Evolutionary conservation across 495 filamentous ascomycete species (phyloP).

Genomic region (Cercophora newfieldiana): DNA sequence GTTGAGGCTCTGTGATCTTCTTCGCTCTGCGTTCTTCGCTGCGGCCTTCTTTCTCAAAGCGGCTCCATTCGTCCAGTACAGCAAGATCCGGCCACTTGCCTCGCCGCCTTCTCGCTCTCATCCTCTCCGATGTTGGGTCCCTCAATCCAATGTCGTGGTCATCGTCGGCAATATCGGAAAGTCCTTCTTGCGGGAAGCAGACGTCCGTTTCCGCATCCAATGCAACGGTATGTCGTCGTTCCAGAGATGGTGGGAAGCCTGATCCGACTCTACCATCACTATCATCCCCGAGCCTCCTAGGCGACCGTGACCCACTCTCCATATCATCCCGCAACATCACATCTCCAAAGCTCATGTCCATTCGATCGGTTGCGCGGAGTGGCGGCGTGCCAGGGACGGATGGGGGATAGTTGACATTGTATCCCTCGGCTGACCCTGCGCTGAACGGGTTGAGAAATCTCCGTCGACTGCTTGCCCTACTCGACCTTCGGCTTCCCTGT

Average conservation of each 20-base stretch:
- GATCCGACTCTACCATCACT: slow-evolving; percentile 36
- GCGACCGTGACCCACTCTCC: slow-evolving; percentile 32
- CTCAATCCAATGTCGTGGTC: slow-evolving; percentile 46
- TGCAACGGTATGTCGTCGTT: slow-evolving; percentile 50
- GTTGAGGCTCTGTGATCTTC: slow-evolving; percentile 88
- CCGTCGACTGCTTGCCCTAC: slow-evolving; percentile 39
- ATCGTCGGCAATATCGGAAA: slow-evolving; percentile 79
- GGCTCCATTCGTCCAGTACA: slow-evolving; percentile 86
- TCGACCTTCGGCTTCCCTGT: slow-evolving; percentile 45
- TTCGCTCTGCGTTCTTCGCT: slow-evolving; percentile 86
- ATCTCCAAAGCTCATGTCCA: slow-evolving; percentile 73
- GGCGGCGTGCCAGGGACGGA: slow-evolving; percentile 81
- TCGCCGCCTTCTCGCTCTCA: slow-evolving; percentile 54
- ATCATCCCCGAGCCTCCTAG: slow-evolving; percentile 34
- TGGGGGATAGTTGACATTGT: slow-evolving; percentile 96
- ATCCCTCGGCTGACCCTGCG: slow-evolving; percentile 45
- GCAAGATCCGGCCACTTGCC: slow-evolving; percentile 61
- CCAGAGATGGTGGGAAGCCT: slow-evolving; percentile 33
- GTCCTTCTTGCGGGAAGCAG: slow-evolving; percentile 80
- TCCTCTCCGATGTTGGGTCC: slow-evolving; percentile 33
- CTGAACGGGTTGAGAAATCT: slow-evolving; percentile 29
- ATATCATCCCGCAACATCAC: slow-evolving; percentile 67
- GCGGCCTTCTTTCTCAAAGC: slow-evolving; percentile 84
- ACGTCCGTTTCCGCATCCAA: slow-evolving; percentile 78
- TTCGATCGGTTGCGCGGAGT: slow-evolving; percentile 48